Conservation (phyloP, 441 rosid species). For the Syzygium malaccense region DNA sequence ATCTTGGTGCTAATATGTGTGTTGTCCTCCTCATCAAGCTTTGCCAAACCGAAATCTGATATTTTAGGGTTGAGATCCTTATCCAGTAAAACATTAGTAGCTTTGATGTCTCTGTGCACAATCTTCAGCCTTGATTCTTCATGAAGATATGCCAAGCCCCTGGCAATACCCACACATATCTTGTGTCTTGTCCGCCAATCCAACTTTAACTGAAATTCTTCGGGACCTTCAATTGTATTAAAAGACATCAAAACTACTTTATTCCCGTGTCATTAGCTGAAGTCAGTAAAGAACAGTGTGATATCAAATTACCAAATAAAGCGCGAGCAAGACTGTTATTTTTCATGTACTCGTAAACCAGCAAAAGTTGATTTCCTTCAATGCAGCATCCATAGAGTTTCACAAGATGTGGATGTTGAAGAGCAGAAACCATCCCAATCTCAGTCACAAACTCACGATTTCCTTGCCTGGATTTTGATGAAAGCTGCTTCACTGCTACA, state of each 20-base stretch:
- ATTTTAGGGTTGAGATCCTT: constrained; percentile 30
- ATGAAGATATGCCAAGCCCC: constrained; percentile 43
- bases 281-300: neutral
- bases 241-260: neutral
- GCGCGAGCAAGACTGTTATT: constrained; percentile 47
- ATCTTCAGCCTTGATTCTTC: constrained; percentile 48
- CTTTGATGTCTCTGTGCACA: constrained; percentile 50
- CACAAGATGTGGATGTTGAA: constrained; percentile 40
- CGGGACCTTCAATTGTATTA: constrained; percentile 11
- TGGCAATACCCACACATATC: constrained; percentile 35
- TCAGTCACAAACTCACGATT: constrained; percentile 44
- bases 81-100: constrained; percentile 38
- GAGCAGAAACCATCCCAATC: constrained; percentile 37
- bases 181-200: constrained; percentile 37
- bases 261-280: neutral
- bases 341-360: constrained; percentile 50
- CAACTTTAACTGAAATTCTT: constrained; percentile 18
- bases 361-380: constrained; percentile 34
- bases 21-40: too few relatives aligned
- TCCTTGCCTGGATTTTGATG: constrained; percentile 48
- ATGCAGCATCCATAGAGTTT: constrained; percentile 41
- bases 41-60: constrained; percentile 44
- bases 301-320: constrained; percentile 31
- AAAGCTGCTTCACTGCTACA: constrained; percentile 47
- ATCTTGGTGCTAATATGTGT: too few relatives aligned